Conservation (phyloP, 164 flowering plant genomes). For the Magnolia kwangsiensis region DNA sequence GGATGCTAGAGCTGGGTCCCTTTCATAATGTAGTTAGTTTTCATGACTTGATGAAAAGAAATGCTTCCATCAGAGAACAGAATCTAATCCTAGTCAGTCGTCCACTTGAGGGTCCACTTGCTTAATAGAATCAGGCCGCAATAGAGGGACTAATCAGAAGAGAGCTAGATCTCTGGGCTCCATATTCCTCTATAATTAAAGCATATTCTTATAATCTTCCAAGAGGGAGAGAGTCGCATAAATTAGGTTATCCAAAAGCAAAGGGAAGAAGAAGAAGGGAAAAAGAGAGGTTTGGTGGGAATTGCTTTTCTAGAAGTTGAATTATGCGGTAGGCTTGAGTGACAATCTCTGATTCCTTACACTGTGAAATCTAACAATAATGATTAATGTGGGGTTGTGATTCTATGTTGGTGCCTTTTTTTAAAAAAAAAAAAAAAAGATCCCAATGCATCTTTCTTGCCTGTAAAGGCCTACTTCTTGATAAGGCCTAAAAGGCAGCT, state of each 20-base stretch:
- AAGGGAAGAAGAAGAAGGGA: not conserved
- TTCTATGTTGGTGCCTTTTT: not conserved
- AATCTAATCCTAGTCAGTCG: not conserved
- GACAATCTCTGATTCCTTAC: not conserved
- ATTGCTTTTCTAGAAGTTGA: not conserved
- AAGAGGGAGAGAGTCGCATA: not conserved
- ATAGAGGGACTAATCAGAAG: not conserved
- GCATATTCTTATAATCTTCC: not conserved
- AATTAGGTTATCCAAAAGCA: not conserved
- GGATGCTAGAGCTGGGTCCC: not conserved
- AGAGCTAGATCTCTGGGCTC: not conserved
- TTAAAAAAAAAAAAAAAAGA: too few species aligned
- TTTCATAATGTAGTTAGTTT: not conserved
- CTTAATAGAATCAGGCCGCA: not conserved
- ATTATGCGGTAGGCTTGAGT: not conserved
- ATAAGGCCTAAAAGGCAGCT: not conserved
- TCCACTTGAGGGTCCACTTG: not conserved
- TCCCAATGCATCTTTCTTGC: constrained; percentile 13
- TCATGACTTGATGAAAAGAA: not conserved
- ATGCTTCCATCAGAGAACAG: not conserved
- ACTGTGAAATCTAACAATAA: not conserved
- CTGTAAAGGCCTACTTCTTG: constrained; percentile 6
- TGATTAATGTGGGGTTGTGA: not conserved
- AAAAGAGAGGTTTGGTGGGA: not conserved
- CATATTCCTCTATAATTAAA: not conserved